Base-by-base conservation (phyloP, 257 asterid species). In the Primulina huaijiensis region DNA sequence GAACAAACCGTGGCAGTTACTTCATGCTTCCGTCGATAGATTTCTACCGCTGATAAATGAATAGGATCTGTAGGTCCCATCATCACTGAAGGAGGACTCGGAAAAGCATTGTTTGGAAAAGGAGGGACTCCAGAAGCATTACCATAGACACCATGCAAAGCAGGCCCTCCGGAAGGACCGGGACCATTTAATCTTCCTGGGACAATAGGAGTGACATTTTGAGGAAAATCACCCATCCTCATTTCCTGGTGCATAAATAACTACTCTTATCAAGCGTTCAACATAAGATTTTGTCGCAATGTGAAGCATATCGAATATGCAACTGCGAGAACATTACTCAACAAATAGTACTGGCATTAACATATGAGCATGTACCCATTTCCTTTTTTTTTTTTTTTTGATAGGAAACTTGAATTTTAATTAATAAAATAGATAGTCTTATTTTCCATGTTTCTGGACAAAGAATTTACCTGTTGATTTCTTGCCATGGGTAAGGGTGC, bases 1-100 rank as follows among this genome's bases (percentile, higher is more conserved):
- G 35, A 76, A 79, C 99, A 68, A 66, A 94, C 97, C 88, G 95
- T 87, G 65, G 95, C 96, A n/a, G 95, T 71, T 68, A 94, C 96
- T 89, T 94, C 99, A 56, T 94, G 97, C 81, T 87, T 86, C 76
- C 86, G 84, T 16, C 97, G 86, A 77, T 91, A 93, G 74, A 80
- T 72, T 16, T 94, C 97, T 50, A 80, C 88, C 31, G 95, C 81
- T 29, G 97, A 88, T 55, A 80, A 82, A 77, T 82, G 85, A 64
- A 56, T 76, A 73, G 88, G 78, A 85, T 92, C 99, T 30, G 95
- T 67, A 77, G 89, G 87, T 74, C 93, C 96, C 73, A 80, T 72
- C 75, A 87, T 65, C n/a, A 79, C 78, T 52, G 80, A 30, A 72
- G 95, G 91, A 70, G 94, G 95, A 83, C 86, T 83, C 82, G 74